Evolutionary conservation across 2,329 filamentous ascomycete species (phyloP).

Genomic region (Berkeleyomyces rouxiae): DNA sequence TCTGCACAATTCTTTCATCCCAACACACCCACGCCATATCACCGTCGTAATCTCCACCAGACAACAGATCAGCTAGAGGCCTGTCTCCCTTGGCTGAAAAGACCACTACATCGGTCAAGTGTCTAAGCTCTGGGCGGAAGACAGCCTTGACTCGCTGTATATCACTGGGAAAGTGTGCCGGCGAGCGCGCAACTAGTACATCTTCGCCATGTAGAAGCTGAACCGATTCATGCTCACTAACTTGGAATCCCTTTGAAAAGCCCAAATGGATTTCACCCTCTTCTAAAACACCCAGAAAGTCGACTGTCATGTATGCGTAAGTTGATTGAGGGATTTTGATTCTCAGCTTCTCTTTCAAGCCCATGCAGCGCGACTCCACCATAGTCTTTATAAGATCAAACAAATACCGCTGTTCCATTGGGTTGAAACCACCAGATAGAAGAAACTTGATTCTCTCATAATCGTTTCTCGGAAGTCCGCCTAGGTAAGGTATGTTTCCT

Average conservation of each 20-base stretch:
- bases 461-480: constrained; percentile 31
- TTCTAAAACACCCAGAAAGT: constrained; percentile 42
- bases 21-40: constrained; percentile 66
- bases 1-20: constrained; percentile 46
- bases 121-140: constrained; percentile 41
- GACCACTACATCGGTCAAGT: constrained; percentile 62
- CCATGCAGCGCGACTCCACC: constrained; percentile 35
- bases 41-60: constrained; percentile 69
- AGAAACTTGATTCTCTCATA: constrained; percentile 38
- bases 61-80: constrained; percentile 52
- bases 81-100: constrained; percentile 48
- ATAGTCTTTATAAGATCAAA: constrained; percentile 30
- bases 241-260: constrained; percentile 49
- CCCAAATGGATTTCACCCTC: constrained; percentile 52
- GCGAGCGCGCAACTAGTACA: constrained; percentile 51
- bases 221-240: constrained; percentile 32
- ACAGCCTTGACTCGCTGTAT: constrained; percentile 51
- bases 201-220: constrained; percentile 39
- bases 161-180: constrained; percentile 53
- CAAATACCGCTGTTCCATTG: constrained; percentile 30
- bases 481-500: constrained; percentile 28
- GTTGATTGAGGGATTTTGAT: constrained; percentile 45
- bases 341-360: constrained; percentile 39
- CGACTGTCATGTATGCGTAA: constrained; percentile 49
- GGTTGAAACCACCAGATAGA: constrained; percentile 44